Evolutionary conservation across 805 yeast genomes (phyloP), one percentile per base, ranked within the genome.

Genomic region (Ogataea methylovora): DNA sequence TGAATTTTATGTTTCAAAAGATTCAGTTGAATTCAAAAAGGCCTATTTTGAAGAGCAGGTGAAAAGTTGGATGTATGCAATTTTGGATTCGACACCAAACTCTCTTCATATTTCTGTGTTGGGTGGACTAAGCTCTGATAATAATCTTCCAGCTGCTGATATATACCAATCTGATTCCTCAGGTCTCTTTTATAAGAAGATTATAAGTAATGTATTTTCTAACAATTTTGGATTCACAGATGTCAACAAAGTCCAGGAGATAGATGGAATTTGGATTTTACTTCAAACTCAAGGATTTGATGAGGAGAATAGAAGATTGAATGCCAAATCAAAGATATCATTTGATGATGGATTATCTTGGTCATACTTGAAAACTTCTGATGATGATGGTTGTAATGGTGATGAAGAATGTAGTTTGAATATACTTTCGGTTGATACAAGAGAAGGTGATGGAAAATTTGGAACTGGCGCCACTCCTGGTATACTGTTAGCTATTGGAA

Each of bases 401-500:
- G 58, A 52, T 8, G 65, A 67, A 24, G 68, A 62, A 1, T 78
- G 84, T 42, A 69, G 77, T 1, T 54, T 74, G 28, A 71, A 69
- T 35, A 38, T 67, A 5, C 31, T 60, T 24, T 43, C 60, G 37
- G 38, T 58, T 12, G 39, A 52, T 2, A 61, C 58, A 38, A 41
- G 58, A 27, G 51, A 60, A 27, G 73, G 73, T 4, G 58, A 56
- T 29, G 73, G 71, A 2, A 58, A 57, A 13, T 45, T 54, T n/a
- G 65, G 57, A 7, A 60, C 70, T 0, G 73, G 71, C 3, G 76
- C 78, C 8, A 69, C 80, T 0, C 76, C 82, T 0, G 80, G 78
- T 28, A 67, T 67, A 21, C 28, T 63, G 12, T 27, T 58, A 35
- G 97, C 84, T 15, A 72, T 83, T 17, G 98, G 98, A 23, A 82